phyloP scores from a whole-genome alignment of 345 rosid species.

The Salix suchowensis region DNA sequence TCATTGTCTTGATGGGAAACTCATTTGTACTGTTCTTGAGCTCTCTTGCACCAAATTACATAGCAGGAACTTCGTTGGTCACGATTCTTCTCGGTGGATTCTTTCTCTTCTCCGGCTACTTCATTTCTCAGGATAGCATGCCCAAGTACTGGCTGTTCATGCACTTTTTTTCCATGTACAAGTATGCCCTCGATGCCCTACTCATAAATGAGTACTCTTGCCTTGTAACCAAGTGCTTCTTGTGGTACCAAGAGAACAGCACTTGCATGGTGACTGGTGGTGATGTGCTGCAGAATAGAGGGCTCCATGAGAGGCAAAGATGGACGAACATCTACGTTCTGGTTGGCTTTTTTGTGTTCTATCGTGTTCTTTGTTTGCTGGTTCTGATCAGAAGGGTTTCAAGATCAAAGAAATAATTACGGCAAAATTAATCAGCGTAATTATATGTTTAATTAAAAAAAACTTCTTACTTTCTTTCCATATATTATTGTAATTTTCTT shows the following conservation, averaged over 20 bases:
- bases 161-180: constrained; percentile 93
- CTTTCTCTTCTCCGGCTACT: constrained; percentile 92
- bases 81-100: constrained; percentile 67
- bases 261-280: constrained; percentile 64
- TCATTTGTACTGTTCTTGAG: constrained; percentile 84
- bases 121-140: constrained; percentile 65
- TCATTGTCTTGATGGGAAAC: constrained; percentile 75
- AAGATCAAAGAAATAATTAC: constrained; percentile 49
- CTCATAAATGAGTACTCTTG: constrained; percentile 90
- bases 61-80: constrained; percentile 75
- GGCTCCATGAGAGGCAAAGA: constrained; percentile 53
- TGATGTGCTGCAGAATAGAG: constrained; percentile 64
- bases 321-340: constrained; percentile 72
- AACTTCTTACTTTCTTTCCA: too few relatives aligned
- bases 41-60: constrained; percentile 88
- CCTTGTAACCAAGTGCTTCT: constrained; percentile 50
- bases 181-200: constrained; percentile 79
- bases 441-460: too few relatives aligned
- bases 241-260: constrained; percentile 53
- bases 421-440: too few relatives aligned
- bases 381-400: constrained; percentile 74
- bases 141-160: constrained; percentile 93
- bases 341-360: constrained; percentile 78
- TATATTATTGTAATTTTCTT: too few relatives aligned
- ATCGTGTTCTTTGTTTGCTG: constrained; percentile 71